phyloP scores from a whole-genome alignment of 495 filamentous ascomycete genomes.

The Podospora conica region DNA sequence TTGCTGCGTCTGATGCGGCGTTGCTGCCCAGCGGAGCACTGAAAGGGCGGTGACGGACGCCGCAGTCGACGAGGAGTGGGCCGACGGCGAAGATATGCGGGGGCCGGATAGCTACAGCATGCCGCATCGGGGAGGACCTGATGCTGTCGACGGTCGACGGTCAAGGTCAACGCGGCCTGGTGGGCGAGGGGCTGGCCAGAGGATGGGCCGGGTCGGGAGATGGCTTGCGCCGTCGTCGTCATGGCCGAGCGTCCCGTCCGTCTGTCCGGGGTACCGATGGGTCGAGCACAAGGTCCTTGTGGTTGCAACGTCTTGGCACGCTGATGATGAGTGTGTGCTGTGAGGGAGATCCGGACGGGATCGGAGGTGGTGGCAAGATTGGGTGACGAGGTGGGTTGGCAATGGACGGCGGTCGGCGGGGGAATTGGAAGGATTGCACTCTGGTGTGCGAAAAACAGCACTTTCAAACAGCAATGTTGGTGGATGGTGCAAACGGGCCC shows the following conservation, averaged over 20 bases:
- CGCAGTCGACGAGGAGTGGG: not conserved
- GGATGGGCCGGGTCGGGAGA: not conserved
- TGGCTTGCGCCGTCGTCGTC: not conserved
- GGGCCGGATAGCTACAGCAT: not conserved
- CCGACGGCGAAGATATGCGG: not conserved
- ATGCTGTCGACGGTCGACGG: not conserved
- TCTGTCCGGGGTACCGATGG: not conserved
- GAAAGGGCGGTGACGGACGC: conserved; percentile 1
- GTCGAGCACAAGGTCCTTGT: not conserved
- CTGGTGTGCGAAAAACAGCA: not conserved
- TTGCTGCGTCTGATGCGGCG: not conserved
- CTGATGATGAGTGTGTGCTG: not conserved
- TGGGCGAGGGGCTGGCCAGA: not conserved
- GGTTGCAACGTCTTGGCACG: not conserved
- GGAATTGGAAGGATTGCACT: not conserved
- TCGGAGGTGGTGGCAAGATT: not conserved
- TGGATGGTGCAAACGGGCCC: not conserved
- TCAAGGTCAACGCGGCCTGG: not conserved
- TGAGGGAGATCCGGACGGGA: not conserved
- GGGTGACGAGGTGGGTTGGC: not conserved
- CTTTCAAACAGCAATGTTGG: not conserved
- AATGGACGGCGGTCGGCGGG: not conserved
- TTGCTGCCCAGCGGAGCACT: not conserved
- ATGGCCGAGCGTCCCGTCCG: not conserved
- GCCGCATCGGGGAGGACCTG: not conserved